Conservation (phyloP, 2,329 filamentous ascomycete species). For the Pseudocercospora eumusae region DNA sequence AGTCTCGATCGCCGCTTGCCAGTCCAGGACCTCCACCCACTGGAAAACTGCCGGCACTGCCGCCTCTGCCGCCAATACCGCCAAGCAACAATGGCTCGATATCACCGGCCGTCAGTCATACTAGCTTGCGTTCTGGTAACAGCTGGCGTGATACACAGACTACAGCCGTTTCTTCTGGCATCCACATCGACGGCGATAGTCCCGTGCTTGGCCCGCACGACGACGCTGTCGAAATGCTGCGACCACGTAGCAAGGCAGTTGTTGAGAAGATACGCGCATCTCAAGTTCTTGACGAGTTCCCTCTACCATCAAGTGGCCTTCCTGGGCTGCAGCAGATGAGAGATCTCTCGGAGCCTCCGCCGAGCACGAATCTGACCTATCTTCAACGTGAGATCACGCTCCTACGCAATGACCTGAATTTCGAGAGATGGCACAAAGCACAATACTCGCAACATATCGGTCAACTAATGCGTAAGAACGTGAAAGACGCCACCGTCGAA, state of each 20-base stretch:
- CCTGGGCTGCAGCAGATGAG: constrained; percentile 1
- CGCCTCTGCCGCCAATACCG: constrained; percentile 43
- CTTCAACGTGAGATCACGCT: constrained; percentile 74
- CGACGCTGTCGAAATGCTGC: constrained; percentile 24
- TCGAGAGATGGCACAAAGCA: constrained; percentile 80
- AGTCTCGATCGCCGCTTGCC: constrained; percentile 44
- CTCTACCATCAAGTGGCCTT: constrained; percentile 22
- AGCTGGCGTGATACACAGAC: constrained; percentile 61
- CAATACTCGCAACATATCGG: constrained; percentile 82
- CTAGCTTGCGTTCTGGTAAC: constrained; percentile 36
- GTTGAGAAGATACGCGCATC: constrained; percentile 21
- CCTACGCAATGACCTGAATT: constrained; percentile 76
- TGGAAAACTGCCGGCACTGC: constrained; percentile 49
- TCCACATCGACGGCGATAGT: constrained; percentile 52
- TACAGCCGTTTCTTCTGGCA: constrained; percentile 47
- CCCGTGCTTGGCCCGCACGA: constrained; percentile 59
- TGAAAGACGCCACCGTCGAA: constrained; percentile 75
- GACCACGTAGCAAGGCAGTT: constrained; percentile 24
- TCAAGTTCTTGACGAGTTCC: constrained; percentile 33
- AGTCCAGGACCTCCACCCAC: constrained; percentile 53
- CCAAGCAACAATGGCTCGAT: constrained; percentile 34
- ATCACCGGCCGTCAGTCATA: constrained; percentile 37
- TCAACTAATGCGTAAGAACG: constrained; percentile 71
- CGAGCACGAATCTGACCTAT: constrained; percentile 50
- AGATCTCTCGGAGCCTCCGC: constrained; percentile 25